These are phyloP conservation scores for Tolypocladium ophioglossoides DNA, from an alignment of 2,329 filamentous ascomycete genomes.

Conservation along the genomic window DNA sequence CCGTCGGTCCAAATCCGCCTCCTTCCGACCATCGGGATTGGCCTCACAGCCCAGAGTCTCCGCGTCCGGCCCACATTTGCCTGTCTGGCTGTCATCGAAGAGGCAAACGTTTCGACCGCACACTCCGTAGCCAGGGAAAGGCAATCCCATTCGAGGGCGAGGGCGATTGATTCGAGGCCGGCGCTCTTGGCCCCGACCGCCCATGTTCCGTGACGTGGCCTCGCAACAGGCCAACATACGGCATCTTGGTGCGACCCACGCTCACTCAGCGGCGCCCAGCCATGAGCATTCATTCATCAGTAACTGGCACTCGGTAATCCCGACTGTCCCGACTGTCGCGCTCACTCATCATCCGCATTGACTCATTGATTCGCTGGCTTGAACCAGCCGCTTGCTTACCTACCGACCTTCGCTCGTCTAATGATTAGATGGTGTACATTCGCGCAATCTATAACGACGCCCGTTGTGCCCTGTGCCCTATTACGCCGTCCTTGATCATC, in stretches of 20 bases:
- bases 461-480: not conserved
- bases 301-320: not conserved
- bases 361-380: slow-evolving; percentile 2
- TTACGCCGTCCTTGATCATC: slow-evolving; percentile 1
- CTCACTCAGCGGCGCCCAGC: not conserved
- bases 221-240: too few species aligned
- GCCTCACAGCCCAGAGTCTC: not conserved
- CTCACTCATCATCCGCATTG: not conserved
- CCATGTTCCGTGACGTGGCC: not conserved
- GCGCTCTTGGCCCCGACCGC: not conserved
- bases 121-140: not conserved
- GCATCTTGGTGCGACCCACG: not conserved
- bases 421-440: slow-evolving; percentile 3
- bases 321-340: too few species aligned
- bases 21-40: not conserved
- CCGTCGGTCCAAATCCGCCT: not conserved
- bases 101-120: not conserved
- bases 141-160: not conserved
- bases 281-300: not conserved
- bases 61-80: not conserved
- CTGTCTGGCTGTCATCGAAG: not conserved
- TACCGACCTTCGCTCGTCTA: not conserved
- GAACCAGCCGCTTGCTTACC: not conserved
- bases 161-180: not conserved
- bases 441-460: slow-evolving; percentile 6